These are phyloP conservation scores for Fusarium musae DNA, from an alignment of 2,329 filamentous ascomycete genomes.

Conservation along the genomic window DNA sequence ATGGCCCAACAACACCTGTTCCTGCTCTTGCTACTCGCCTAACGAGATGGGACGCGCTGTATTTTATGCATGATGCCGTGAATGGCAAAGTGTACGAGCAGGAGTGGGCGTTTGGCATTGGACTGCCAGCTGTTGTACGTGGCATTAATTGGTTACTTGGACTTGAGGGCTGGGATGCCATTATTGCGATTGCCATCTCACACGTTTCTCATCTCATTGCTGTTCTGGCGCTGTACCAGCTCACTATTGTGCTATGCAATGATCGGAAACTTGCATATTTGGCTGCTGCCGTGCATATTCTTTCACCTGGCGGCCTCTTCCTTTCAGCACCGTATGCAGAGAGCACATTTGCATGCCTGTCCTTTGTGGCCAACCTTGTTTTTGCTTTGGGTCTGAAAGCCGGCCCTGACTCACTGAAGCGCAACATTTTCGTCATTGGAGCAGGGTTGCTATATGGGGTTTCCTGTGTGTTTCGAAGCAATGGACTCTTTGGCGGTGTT, in stretches of 20 bases:
- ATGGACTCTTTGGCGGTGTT: constrained; percentile 85
- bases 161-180: constrained; percentile 49
- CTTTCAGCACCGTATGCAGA: constrained; percentile 89
- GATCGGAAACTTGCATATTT: constrained; percentile 70
- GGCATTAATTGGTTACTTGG: constrained; percentile 40
- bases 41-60: constrained; percentile 84
- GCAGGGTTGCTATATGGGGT: constrained; percentile 77
- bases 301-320: constrained; percentile 91
- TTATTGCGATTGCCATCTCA: constrained; percentile 74
- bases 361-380: constrained; percentile 76
- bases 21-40: constrained; percentile 65
- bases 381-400: constrained; percentile 65
- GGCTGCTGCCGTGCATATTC: constrained; percentile 78
- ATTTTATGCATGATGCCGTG: constrained; percentile 72
- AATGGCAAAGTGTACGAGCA: constrained; percentile 80
- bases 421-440: constrained; percentile 65
- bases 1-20: constrained; percentile 52
- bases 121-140: constrained; percentile 58
- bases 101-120: constrained; percentile 81
- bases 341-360: constrained; percentile 79
- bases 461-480: constrained; percentile 81
- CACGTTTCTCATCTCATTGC: constrained; percentile 82
- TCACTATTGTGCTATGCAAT: constrained; percentile 68
- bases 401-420: constrained; percentile 40
- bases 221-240: constrained; percentile 75